These are phyloP conservation scores for Castanopsis chinensis DNA, from an alignment of 306 rosid genomes.

Conservation along the genomic window DNA sequence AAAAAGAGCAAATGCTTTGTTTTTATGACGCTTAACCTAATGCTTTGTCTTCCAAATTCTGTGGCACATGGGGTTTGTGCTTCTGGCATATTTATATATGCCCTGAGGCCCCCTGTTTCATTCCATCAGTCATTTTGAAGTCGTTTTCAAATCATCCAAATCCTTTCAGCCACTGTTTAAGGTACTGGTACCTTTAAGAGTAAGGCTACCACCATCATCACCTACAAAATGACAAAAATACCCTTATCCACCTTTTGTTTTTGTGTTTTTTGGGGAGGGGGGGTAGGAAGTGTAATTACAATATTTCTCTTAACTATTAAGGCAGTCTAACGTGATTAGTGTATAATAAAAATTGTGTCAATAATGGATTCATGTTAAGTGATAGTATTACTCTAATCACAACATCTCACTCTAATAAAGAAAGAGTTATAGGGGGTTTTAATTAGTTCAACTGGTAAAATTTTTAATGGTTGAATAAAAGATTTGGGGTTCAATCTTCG, in stretches of 20 bases:
- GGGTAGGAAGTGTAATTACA: too few species aligned
- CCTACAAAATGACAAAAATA: slow-evolving; percentile 16
- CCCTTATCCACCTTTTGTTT: not conserved
- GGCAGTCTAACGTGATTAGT: too few species aligned
- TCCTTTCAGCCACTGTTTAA: slow-evolving; percentile 18
- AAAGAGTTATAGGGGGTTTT: too few species aligned
- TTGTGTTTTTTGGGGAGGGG: not conserved
- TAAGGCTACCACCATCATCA: not conserved
- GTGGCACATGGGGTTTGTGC: slow-evolving; percentile 25
- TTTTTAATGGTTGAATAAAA: too few species aligned
- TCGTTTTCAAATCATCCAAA: slow-evolving; percentile 47
- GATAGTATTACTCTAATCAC: too few species aligned
- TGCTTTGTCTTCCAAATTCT: slow-evolving; percentile 34
- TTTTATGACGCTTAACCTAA: not conserved
- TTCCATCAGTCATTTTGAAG: slow-evolving; percentile 26
- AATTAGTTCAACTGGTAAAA: too few species aligned
- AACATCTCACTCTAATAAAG: too few species aligned
- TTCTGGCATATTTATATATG: slow-evolving; percentile 46
- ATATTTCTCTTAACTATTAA: too few species aligned
- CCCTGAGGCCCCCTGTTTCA: slow-evolving; percentile 16
- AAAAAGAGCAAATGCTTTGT: not conserved
- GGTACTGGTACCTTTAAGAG: slow-evolving; percentile 10
- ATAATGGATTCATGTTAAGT: too few species aligned
- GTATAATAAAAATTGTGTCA: too few species aligned
- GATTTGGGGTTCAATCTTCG: too few species aligned